Evolutionary conservation across 768 basidiomycete species (phyloP).

Genomic region (Hygrophoropsis aurantiaca): DNA sequence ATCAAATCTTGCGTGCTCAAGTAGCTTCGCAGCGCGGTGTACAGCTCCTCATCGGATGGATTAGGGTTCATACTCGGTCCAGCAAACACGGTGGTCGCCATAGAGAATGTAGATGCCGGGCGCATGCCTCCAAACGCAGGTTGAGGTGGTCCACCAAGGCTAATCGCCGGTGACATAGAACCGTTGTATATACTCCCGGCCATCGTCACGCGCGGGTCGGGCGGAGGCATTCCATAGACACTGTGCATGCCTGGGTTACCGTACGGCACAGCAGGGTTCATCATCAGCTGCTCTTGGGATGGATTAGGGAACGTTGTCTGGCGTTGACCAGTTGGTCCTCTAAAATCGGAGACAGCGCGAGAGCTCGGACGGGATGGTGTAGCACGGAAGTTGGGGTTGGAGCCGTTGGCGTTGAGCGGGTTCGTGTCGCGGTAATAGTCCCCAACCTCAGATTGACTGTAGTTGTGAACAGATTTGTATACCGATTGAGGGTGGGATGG

Average conservation of each 20-base stretch:
- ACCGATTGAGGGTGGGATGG: constrained; percentile 44
- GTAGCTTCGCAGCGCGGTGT: constrained; percentile 53
- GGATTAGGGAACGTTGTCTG: constrained; percentile 22
- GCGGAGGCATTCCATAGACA: constrained; percentile 40
- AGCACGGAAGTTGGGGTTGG: constrained; percentile 29
- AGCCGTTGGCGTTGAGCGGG: constrained; percentile 34
- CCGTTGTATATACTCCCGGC: constrained; percentile 42
- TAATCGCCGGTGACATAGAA: constrained; percentile 31
- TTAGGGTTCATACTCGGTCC: constrained; percentile 51
- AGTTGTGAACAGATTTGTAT: constrained; percentile 43
- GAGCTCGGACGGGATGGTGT: constrained; percentile 30
- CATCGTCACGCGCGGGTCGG: constrained; percentile 44
- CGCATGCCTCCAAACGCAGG: constrained; percentile 32
- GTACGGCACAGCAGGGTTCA: constrained; percentile 37
- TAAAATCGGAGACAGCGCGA: constrained; percentile 28
- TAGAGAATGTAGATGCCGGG: constrained; percentile 59
- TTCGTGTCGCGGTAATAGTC: constrained; percentile 65
- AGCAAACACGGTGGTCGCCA: constrained; percentile 57
- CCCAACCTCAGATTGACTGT: constrained; percentile 40
- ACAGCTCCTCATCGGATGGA: constrained; percentile 61
- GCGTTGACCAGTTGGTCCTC: constrained; percentile 26
- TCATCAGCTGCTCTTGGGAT: constrained; percentile 39
- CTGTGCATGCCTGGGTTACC: constrained; percentile 27
- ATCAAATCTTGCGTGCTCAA: constrained; percentile 68
- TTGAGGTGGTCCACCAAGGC: constrained; percentile 28